phyloP scores from a whole-genome alignment of 208 protist genomes.

The Acanthamoeba quina region DNA sequence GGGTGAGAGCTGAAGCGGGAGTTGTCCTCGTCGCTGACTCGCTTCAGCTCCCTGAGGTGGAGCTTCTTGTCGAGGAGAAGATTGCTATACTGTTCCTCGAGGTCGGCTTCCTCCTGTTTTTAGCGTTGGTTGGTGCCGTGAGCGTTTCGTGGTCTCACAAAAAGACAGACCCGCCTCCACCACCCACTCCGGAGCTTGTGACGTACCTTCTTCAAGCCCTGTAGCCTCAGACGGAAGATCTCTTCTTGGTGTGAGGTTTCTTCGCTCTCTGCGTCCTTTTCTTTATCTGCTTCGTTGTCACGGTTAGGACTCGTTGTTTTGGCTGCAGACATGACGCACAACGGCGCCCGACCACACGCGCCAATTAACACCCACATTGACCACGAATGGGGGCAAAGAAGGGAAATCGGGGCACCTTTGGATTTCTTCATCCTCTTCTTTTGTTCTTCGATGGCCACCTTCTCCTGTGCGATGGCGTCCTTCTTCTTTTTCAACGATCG shows the following conservation, averaged over 20 bases:
- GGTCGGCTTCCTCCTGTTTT: constrained; percentile 44
- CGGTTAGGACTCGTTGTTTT: constrained; percentile 21
- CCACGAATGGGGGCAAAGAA: background rate
- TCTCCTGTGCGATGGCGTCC: constrained; percentile 12
- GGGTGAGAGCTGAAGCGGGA: constrained; percentile 63
- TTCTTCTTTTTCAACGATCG: constrained; percentile 46
- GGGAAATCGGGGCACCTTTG: background rate
- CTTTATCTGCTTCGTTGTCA: constrained; percentile 35
- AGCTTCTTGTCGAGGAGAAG: constrained; percentile 73
- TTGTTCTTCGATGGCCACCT: constrained; percentile 29
- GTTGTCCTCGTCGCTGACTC: constrained; percentile 82
- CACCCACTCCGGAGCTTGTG: background rate
- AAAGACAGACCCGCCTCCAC: background rate
- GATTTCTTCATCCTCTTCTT: constrained; percentile 18
- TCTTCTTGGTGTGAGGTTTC: constrained; percentile 65
- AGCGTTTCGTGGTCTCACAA: background rate
- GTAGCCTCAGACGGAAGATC: constrained; percentile 42
- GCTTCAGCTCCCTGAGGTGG: constrained; percentile 81
- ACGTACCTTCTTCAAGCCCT: constrained; percentile 56
- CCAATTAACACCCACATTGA: background rate
- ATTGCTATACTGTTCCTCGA: constrained; percentile 45
- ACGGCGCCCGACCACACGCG: too few relatives aligned
- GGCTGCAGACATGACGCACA: background rate
- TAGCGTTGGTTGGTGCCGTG: background rate
- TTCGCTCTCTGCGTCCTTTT: constrained; percentile 18